Percentiles rank a stretch among this genome's conserved stretches.
Conservation (phyloP, 441 rosid genomes). For the Populus hybrid region DNA sequence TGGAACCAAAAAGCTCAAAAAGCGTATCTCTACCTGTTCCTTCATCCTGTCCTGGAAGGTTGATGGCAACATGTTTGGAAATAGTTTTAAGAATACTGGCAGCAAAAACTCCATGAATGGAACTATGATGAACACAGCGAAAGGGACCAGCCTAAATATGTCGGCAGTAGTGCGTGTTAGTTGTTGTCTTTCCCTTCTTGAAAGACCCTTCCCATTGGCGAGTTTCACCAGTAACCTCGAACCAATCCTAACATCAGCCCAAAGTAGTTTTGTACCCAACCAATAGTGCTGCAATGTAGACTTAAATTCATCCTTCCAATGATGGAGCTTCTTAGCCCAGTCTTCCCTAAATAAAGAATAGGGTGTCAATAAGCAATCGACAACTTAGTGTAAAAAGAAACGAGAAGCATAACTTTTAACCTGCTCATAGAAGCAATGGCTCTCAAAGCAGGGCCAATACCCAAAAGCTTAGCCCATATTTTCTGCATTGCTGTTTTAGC, state of each 20-base stretch:
- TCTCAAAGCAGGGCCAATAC: conserved; percentile 91
- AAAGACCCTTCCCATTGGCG: conserved; percentile 78
- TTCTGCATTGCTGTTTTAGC: conserved; percentile 49
- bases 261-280: conserved; percentile 87
- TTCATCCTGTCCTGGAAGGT: conserved; percentile 99
- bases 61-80: conserved; percentile 97
- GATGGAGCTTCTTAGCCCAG: conserved; percentile 32
- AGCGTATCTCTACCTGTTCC: conserved; percentile 70
- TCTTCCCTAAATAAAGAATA: conserved; percentile 30
- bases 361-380: conserved; percentile 14
- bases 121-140: conserved; percentile 85
- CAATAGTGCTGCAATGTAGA: conserved; percentile 71
- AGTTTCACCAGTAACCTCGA: conserved; percentile 77
- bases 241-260: conserved; percentile 92
- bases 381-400: conserved; percentile 9
- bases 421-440: conserved; percentile 97
- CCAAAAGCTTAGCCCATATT: conserved; percentile 60
- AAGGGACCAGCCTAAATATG: conserved; percentile 87
- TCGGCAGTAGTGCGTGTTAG: conserved; percentile 86
- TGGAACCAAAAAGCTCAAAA: conserved; percentile 4
- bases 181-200: conserved; percentile 91
- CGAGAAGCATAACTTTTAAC: conserved; percentile 34
- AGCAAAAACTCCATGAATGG: conserved; percentile 93
- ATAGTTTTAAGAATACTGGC: conserved; percentile 79
- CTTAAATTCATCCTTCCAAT: conserved; percentile 39